These are phyloP conservation scores for Cryphonectria carpinicola DNA, from an alignment of 2,329 filamentous ascomycete species.

Conservation along the genomic window DNA sequence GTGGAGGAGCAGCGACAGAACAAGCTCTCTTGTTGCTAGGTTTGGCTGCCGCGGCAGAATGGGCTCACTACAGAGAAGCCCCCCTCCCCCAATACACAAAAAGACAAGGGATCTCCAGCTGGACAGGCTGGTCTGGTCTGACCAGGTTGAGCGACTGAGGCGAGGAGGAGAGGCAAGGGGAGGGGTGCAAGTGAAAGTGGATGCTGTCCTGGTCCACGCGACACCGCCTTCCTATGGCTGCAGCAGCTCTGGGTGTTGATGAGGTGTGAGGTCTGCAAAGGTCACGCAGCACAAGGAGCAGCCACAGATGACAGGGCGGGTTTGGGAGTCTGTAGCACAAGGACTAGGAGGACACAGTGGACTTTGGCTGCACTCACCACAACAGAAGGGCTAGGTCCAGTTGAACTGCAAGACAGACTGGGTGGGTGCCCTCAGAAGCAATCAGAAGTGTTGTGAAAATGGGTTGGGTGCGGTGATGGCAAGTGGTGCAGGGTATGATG, in stretches of 20 bases:
- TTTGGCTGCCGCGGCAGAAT: constrained; percentile 23
- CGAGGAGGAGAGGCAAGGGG: neutral
- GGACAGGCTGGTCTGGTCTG: constrained; percentile 9
- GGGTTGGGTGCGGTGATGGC: constrained; percentile 3
- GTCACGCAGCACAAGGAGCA: constrained; percentile 7
- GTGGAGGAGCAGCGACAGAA: constrained; percentile 21
- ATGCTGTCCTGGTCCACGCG: constrained; percentile 20
- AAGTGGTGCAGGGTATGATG: constrained; percentile 12
- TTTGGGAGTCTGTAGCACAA: constrained; percentile 1
- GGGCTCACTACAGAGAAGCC: neutral
- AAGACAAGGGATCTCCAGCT: constrained; percentile 10
- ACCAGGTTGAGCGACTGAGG: constrained; percentile 8
- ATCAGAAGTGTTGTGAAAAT: neutral
- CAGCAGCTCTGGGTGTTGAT: neutral
- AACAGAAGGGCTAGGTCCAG: neutral
- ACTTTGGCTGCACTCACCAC: neutral
- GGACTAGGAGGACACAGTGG: neutral
- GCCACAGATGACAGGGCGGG: neutral
- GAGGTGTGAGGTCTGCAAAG: constrained; percentile 6
- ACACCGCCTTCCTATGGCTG: constrained; percentile 21
- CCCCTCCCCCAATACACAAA: neutral
- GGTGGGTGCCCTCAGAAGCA: neutral
- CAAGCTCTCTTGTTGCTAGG: constrained; percentile 28
- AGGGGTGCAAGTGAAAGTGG: constrained; percentile 4
- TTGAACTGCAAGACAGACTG: neutral